Evolutionary conservation across 2,329 filamentous ascomycete genomes (phyloP), one percentile per base, ranked within the genome.

Genomic region (Pseudogymnoascus sp.): DNA sequence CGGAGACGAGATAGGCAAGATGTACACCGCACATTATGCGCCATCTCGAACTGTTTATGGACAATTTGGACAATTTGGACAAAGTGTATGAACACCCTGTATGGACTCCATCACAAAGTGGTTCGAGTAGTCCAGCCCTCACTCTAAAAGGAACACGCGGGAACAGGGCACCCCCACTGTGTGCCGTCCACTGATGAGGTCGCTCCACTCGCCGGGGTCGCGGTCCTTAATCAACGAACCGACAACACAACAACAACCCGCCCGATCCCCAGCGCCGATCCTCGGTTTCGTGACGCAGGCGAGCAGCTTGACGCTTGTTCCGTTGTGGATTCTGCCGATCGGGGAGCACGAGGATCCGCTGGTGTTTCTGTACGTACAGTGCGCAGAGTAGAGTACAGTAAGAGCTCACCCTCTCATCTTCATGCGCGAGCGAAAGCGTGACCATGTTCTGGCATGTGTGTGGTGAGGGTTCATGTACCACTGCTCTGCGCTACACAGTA

Each of bases 101-200:
- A 34, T 34, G 28, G 46, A 25, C 49, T 56, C 49, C 28, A 34
- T 56, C 28, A 18, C n/a, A 56, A 34, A 56, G 49, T 56, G 49
- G 49, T 21, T 28, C n/a, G n/a, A 34, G 28, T 34, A 12, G 49
- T 34, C 49, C n/a, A 56, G 28, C n/a, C 46, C 49, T 56, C 49
- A 56, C 49, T 56, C 49, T 56, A 56, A 18, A 56, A 56, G 49
- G 49, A 56, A 56, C 49, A 34, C 49, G 49, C 49, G 49, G 49
- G 49, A 56, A 56, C 49, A 56, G 28, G 49, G 49, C 49, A 18
- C 46, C 46, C 43, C 46, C 46, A 34, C 46, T 31, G 46, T 56
- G 46, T 56, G 28, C 46, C 46, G 46, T 56, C n/a, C 46, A 56
- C 8, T 56, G 46, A 1, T 34, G 46, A 56, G 28, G 18, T 5